Conservation (phyloP, 2,329 filamentous ascomycete genomes). For the Stylonectria norvegica region DNA sequence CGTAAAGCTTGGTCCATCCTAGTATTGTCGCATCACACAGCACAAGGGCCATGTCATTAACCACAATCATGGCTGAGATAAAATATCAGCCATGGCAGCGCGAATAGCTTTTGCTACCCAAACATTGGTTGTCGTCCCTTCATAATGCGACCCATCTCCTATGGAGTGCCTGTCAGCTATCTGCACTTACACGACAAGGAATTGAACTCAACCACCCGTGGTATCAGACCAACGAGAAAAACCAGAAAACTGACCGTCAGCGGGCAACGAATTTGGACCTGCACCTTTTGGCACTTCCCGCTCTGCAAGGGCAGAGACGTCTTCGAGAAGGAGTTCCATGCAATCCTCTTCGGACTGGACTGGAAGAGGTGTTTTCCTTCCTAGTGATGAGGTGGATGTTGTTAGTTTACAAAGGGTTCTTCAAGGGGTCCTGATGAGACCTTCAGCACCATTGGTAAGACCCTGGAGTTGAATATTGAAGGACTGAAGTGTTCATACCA, state of each 20-base stretch:
- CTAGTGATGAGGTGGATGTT: not conserved
- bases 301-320: conserved; percentile 25
- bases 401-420: not conserved
- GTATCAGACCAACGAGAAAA: conserved; percentile 8
- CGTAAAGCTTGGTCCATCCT: too few relatives aligned
- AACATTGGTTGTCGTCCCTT: conserved; percentile 26
- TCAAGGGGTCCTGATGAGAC: too few relatives aligned
- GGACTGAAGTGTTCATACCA: too few relatives aligned
- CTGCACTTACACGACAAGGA: fast-evolving
- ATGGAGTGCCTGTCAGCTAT: conserved; percentile 2
- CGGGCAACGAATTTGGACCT: conserved; percentile 7
- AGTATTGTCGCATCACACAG: not conserved
- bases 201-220: not conserved
- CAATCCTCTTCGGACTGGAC: conserved; percentile 28
- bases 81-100: conserved; percentile 26
- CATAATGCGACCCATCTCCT: conserved; percentile 2
- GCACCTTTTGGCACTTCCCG: conserved; percentile 17
- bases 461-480: too few relatives aligned
- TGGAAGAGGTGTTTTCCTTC: conserved; percentile 3
- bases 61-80: conserved; percentile 16
- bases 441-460: too few relatives aligned
- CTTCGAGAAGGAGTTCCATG: conserved; percentile 19
- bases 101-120: conserved; percentile 32
- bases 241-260: conserved; percentile 6
- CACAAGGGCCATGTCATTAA: not conserved